Evolutionary conservation across 768 basidiomycete genomes (phyloP), one percentile per base, ranked within the genome.

Genomic region (Psilocybe cyanescens): DNA sequence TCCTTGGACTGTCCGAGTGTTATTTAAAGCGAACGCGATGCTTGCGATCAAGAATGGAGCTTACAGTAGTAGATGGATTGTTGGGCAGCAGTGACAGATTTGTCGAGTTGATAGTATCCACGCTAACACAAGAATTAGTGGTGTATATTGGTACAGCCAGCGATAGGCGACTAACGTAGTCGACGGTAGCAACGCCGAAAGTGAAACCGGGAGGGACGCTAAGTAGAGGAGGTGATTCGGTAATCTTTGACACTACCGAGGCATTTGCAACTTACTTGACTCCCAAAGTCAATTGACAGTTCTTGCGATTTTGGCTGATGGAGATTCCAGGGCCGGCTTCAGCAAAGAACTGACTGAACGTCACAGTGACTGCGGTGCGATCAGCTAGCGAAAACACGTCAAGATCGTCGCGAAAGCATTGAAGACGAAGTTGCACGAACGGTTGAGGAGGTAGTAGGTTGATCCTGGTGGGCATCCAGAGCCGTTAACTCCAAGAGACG

Each of bases 31-130:
- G 8, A 8, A 48, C 12, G 37, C 8, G 16, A 46, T 16, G 3
- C n/a, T 4, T 39, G 24, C 6, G 33, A 7, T 35, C 16, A 46
- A 31, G 31, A 9, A 6, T 24, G 28, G 37, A 16, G 48, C 69
- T 48, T 41, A 70, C 68, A 69, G 63, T 69, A 72, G 35, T 72
- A 72, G 19, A 67, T 68, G 14, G 69, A 65, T 51, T 70, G 67
- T 49, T 72, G 71, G 4, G 67, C 39, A 19, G 68, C 68, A 17
- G 68, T 69, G 0, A 69, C 71, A 39, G 62, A 58, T 29, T 52
- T 60, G 55, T 70, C 71, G 28, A 70, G 65, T 57, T 72, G 69
- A 54, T 72, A 70, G 58, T 68, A 72, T 24, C 69, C 69, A 37
- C 69, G 69, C 67, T 70, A 35, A 30, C 24, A 47, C 12, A 33